Evolutionary conservation across 352 stramenopile genomes (phyloP).

Genomic region (Phytophthora uliginosa): DNA sequence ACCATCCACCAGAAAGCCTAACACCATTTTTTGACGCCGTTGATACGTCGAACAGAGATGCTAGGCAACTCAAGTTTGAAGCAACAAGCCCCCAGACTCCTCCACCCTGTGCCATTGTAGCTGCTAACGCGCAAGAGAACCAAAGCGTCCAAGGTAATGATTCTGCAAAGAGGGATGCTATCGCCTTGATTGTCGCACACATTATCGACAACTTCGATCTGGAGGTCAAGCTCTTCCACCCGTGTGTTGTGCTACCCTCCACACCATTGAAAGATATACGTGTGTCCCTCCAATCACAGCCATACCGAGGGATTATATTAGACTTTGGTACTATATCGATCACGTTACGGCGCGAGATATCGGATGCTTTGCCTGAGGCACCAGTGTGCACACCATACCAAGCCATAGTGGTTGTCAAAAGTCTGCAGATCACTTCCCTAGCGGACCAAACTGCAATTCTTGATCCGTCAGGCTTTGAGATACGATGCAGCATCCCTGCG

Average conservation of each 20-base stretch:
- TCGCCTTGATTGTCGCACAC: conserved; percentile 16
- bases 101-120: not conserved
- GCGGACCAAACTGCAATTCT: conserved; percentile 43
- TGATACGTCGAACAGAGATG: conserved; percentile 42
- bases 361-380: conserved; percentile 7
- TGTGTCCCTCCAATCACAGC: conserved; percentile 36
- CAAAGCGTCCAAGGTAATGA: not conserved
- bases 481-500: conserved; percentile 32
- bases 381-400: conserved; percentile 15
- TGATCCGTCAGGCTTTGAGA: conserved; percentile 46
- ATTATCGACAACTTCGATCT: conserved; percentile 46
- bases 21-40: conserved; percentile 82
- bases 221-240: conserved; percentile 55
- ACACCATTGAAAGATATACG: conserved; percentile 45
- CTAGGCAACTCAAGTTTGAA: conserved; percentile 32
- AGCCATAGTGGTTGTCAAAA: conserved; percentile 31
- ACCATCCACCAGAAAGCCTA: conserved; percentile 28
- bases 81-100: not conserved
- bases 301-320: conserved; percentile 50
- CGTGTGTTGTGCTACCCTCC: conserved; percentile 56
- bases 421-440: conserved; percentile 44
- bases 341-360: conserved; percentile 27
- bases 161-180: conserved; percentile 16
- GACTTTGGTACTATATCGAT: conserved; percentile 63
- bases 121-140: not conserved